Base-by-base conservation (phyloP, 257 asterid genomes). In the Ballota nigra region DNA sequence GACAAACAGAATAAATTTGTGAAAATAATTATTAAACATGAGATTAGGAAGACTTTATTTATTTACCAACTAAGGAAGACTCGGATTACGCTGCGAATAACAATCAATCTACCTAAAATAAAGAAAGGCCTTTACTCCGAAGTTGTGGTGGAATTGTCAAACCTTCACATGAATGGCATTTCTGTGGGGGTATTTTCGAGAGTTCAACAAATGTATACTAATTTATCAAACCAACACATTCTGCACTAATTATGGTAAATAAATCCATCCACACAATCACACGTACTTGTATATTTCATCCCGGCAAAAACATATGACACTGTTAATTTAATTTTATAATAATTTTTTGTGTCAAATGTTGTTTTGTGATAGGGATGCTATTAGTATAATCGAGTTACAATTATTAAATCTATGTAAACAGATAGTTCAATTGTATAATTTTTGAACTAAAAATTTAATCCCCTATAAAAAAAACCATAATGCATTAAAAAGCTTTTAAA, bases 31-130 rank as follows among this genome's bases (percentile, higher is more conserved):
- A 23, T 69, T 7, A 69, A 55, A 34, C 28, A 29, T 60, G 51
- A 24, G 69, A 23, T 56, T 24, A 68, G 3, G 60, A 28, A 57
- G 77, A 22, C 24, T 60, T 52, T 69, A 34, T 77, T 68, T 60
- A 71, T 11, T 61, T 70, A 51, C 74, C 66, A 61, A 66, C 74
- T 23, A 43, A 41, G 47, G 11, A 59, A 60, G 29, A 66, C 73
- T 62, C 23, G 5, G 76, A 72, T 66, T 26, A 36, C 20, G 68
- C 60, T 55, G 22, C 64, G 4, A 52, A 56, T 69, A 66, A 72
- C 61, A 45, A 4, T 73, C 73, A 47, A 5, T 69, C 74, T 43
- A 52, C 22, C 58, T 15, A 36, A 45, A 73, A 68, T 41, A 11
- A 47, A 41, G 11, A 62, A 40, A 11, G 26, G n/a, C 26, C 33